Percentiles rank a stretch among this genome's conserved stretches.
These are phyloP conservation scores for Prototheca wickerhamii DNA, from an alignment of 163 green algal species.

Conservation along the genomic window DNA sequence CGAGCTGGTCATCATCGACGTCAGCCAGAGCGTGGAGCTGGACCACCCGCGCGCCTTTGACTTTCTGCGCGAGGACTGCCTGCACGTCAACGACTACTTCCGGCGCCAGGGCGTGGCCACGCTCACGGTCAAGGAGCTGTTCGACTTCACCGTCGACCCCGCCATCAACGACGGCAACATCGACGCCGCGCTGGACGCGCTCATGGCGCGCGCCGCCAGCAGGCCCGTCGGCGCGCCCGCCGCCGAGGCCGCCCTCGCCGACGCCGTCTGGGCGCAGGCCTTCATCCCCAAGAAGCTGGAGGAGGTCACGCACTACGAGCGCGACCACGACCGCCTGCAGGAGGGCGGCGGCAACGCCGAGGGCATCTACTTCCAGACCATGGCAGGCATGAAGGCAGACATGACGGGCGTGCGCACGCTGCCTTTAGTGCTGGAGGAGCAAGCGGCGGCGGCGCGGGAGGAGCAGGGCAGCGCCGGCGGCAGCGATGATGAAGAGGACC, in stretches of 20 bases:
- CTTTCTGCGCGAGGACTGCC: constrained; percentile 84
- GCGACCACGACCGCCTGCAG: constrained; percentile 60
- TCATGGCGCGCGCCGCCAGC: constrained; percentile 52
- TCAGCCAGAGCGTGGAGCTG: constrained; percentile 93
- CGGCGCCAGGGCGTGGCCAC: constrained; percentile 59
- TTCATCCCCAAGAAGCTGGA: constrained; percentile 85
- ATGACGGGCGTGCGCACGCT: constrained; percentile 41
- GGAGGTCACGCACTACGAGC: constrained; percentile 82
- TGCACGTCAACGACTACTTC: constrained; percentile 64
- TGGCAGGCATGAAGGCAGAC: constrained; percentile 66
- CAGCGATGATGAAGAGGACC: not conserved
- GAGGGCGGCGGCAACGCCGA: constrained; percentile 40
- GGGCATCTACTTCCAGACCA: constrained; percentile 83
- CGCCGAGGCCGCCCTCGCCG: not conserved
- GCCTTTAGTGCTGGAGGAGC: constrained; percentile 14
- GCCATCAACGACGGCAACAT: constrained; percentile 64
- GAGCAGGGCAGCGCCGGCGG: not conserved
- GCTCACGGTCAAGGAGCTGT: constrained; percentile 84
- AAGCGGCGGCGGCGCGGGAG: not conserved
- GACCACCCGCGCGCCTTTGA: constrained; percentile 96
- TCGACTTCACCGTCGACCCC: constrained; percentile 95
- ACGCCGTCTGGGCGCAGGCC: constrained; percentile 39
- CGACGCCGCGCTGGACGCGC: constrained; percentile 56
- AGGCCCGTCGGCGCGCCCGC: constrained; percentile 13
- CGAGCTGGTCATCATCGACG: constrained; percentile 91